Evolutionary conservation across 176 grass and related monocot genomes (phyloP).

Genomic region (Oryza glumipatula): DNA sequence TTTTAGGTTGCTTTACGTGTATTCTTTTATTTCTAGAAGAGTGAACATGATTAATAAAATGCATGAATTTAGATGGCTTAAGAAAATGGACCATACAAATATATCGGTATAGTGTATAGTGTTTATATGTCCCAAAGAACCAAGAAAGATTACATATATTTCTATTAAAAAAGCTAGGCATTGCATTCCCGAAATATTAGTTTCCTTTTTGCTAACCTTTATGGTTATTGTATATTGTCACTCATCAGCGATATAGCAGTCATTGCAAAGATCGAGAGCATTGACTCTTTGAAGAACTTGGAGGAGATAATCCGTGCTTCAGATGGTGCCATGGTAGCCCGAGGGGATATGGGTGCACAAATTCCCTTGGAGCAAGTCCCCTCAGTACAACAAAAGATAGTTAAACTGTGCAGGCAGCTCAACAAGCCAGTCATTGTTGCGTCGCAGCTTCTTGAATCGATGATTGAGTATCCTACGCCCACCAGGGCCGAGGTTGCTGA

Average conservation of each 20-base stretch:
- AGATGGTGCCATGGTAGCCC: constrained; percentile 91
- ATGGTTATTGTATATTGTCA: constrained; percentile 45
- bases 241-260: constrained; percentile 87
- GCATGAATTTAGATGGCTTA: not conserved
- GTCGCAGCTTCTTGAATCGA: constrained; percentile 94
- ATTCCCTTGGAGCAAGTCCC: constrained; percentile 95
- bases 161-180: not conserved
- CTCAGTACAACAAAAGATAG: constrained; percentile 87
- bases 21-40: constrained; percentile 25
- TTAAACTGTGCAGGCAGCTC: constrained; percentile 84
- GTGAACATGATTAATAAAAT: not conserved
- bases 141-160: not conserved
- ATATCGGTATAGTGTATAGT: not conserved
- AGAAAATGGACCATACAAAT: not conserved
- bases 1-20: not conserved
- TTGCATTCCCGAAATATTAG: constrained; percentile 22
- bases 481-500: constrained; percentile 97
- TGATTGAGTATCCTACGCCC: constrained; percentile 95
- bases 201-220: constrained; percentile 28
- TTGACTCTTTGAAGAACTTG: constrained; percentile 85
- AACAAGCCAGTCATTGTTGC: constrained; percentile 98
- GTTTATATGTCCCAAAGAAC: not conserved
- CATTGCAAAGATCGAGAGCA: constrained; percentile 95
- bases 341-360: constrained; percentile 96
- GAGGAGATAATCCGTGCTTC: constrained; percentile 85